A percentile compares a stretch with the other conserved stretches of the same genome.
These are phyloP conservation scores for Oryza glumipatula DNA, from an alignment of 176 grass and related monocot genomes.

Conservation along the genomic window DNA sequence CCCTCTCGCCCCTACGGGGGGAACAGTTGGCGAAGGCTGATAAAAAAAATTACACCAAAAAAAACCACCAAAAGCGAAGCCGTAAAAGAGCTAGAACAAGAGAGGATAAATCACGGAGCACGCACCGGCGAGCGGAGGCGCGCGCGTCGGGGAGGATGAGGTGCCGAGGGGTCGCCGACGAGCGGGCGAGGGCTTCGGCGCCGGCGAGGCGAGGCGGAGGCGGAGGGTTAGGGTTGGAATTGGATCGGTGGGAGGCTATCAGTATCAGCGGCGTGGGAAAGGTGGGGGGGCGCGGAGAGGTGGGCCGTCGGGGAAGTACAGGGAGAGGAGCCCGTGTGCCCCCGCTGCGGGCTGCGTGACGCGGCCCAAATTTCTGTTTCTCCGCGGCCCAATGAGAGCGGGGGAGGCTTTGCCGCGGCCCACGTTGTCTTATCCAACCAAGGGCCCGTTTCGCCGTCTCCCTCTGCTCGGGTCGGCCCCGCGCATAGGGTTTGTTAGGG, in stretches of 20 bases:
- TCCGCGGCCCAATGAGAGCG: too few species aligned
- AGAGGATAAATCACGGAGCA: background rate
- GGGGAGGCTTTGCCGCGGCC: too few species aligned
- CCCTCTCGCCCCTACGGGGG: background rate
- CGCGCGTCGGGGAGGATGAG: background rate
- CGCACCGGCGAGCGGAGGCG: background rate
- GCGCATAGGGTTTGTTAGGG: too few species aligned
- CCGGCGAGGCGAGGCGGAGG: conserved; percentile 23
- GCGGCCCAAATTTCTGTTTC: background rate
- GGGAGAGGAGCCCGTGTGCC: background rate
- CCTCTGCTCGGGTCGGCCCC: too few species aligned
- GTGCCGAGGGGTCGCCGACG: background rate
- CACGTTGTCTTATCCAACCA: too few species aligned
- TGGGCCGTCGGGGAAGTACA: background rate
- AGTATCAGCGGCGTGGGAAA: background rate
- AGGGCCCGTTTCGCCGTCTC: too few species aligned
- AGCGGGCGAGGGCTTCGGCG: conserved; percentile 6
- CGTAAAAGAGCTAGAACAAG: background rate
- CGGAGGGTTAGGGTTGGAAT: conserved; percentile 58
- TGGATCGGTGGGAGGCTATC: conserved; percentile 35
- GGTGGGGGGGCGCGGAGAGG: background rate
- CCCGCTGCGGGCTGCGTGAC: background rate
- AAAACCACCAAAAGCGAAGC: background rate
- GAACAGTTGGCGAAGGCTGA: background rate
- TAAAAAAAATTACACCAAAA: background rate